Evolutionary conservation across 805 yeast species (phyloP), one percentile per base, ranked within the genome.

Genomic region (Saturnispora besseyi): DNA sequence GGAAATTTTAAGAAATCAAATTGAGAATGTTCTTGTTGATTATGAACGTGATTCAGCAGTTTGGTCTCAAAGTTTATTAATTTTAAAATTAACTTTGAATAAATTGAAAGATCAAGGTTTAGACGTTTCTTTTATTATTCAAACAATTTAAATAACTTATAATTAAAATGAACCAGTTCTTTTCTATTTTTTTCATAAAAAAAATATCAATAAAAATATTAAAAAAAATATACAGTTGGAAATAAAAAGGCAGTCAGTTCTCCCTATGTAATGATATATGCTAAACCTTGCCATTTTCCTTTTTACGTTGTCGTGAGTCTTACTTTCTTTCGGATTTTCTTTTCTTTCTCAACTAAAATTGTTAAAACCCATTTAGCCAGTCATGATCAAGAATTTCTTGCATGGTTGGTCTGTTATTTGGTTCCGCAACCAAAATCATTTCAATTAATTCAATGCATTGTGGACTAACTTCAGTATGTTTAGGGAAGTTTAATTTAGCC

Each of bases 401-500:
- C 68, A 89, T 84, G 0, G 84, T 76, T 1, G 96, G 95, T 55
- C 98, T 74, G 49, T 74, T 61, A 8, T 70, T 69, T 21, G 84
- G 72, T 48, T 83, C 82, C 45, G 93, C 75, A n/a, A 78, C 78
- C 53, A 91, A 71, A 41, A 90, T 86, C 57, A 62, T 71, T 51
- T 70, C 69, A 41, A 90, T 84, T 61, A 90, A 70, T 5, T 71
- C 72, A 28, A 79, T 67, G 57, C 90, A 78, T 2, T 71, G 76
- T 1, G 76, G 81, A 58, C 87, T 80, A 21, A 80, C 74, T n/a
- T 76, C 73, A 53, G 68, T 57, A 50, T 44, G 62, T 28, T 46
- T 72, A 1, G 95, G 95, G 37, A 88, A 71, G 44, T 86, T 75
- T 53, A 90, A 67, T 44, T 84, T 90, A 1, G 95, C 96, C 56